A percentile compares a stretch with the other conserved stretches of the same genome.
Conservation (phyloP, 2,329 filamentous ascomycete species). For the Xylaria sp. region DNA sequence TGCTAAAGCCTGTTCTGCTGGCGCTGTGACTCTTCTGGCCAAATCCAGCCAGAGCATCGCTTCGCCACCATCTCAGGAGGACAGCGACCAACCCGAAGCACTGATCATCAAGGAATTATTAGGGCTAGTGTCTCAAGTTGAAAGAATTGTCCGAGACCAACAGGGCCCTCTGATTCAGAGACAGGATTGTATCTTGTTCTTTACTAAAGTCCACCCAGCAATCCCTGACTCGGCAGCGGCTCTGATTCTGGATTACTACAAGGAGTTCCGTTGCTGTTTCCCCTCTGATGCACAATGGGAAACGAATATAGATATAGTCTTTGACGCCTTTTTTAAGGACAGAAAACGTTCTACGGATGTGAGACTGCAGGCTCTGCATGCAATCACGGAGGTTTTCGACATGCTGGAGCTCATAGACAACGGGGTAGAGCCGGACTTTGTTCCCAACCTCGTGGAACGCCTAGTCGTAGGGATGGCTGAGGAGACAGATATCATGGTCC, state of each 20-base stretch:
- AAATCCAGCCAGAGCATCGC: conserved; percentile 39
- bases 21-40: conserved; percentile 41
- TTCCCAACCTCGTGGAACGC: conserved; percentile 68
- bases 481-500: conserved; percentile 72
- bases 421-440: conserved; percentile 65
- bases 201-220: conserved; percentile 68
- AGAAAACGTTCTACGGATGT: conserved; percentile 68
- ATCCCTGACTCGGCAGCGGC: conserved; percentile 72
- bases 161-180: conserved; percentile 66
- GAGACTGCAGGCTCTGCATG: conserved; percentile 69
- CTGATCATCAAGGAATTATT: conserved; percentile 56
- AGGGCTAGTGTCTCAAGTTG: conserved; percentile 59
- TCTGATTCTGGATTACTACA: conserved; percentile 73
- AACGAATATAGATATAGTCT: conserved; percentile 67
- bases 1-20: conserved; percentile 63
- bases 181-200: conserved; percentile 73
- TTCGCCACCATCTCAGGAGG: conserved; percentile 44
- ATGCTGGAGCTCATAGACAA: conserved; percentile 68
- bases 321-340: conserved; percentile 72
- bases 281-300: conserved; percentile 77
- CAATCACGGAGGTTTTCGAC: conserved; percentile 68
- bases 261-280: conserved; percentile 75
- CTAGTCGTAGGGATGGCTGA: conserved; percentile 69
- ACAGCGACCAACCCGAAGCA: conserved; percentile 51
- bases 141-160: conserved; percentile 58